Conservation (phyloP, 495 filamentous ascomycete genomes). For the Parachaetomium inaequale region DNA sequence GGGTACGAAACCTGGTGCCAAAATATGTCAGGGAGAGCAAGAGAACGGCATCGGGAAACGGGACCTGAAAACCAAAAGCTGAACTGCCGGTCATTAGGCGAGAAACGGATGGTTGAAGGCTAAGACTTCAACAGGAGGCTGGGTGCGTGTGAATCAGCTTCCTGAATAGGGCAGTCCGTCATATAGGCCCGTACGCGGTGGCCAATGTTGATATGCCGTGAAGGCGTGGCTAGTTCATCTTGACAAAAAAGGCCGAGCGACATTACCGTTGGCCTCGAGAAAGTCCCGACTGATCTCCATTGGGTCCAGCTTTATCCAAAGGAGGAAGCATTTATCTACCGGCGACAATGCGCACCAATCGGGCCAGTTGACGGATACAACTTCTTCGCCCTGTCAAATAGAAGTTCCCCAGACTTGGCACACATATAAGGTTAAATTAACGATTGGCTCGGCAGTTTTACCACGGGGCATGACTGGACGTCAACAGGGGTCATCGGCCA, state of each 20-base stretch:
- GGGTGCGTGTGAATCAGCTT: not conserved
- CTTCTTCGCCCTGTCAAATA: conserved; percentile 11
- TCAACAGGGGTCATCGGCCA: not conserved
- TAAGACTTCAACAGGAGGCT: not conserved
- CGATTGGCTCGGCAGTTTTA: conserved; percentile 1
- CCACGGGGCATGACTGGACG: conserved; percentile 1
- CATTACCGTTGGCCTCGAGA: not conserved
- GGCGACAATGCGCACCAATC: conserved; percentile 10
- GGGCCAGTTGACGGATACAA: conserved; percentile 12
- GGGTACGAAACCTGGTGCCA: no score
- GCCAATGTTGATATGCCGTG: conserved; percentile 1
- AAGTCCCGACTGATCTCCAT: conserved; percentile 5
- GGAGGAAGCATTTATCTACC: not conserved
- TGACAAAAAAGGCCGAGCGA: not conserved
- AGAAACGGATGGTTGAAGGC: not conserved
- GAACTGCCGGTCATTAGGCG: not conserved
- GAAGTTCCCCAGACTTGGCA: conserved; percentile 18
- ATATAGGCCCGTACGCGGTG: not conserved
- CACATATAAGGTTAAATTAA: conserved; percentile 16
- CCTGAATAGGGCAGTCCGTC: not conserved
- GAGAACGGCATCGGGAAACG: no score
- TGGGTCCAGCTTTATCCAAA: conserved; percentile 19
- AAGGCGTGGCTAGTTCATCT: not conserved
- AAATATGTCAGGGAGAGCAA: no score
- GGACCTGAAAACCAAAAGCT: no score